Evolutionary conservation across 345 rosid genomes (phyloP).

Genomic region (Eucalyptus cladocalyx): DNA sequence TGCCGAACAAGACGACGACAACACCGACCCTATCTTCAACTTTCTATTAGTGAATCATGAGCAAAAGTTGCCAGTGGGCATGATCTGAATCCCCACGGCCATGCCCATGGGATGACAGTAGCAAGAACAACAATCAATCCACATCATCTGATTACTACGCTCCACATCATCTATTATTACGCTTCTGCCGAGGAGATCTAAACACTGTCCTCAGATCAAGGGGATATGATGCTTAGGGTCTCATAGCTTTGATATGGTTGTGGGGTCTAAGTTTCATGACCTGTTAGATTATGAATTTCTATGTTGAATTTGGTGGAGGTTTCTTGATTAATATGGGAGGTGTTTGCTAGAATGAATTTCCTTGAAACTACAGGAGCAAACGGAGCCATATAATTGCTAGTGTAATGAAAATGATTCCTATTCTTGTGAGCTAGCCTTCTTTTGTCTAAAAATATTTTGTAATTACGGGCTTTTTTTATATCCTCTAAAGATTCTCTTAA

Average conservation of each 20-base stretch:
- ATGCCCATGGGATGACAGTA: no score
- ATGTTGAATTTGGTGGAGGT: background rate
- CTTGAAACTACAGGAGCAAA: background rate
- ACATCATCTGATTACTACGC: background rate
- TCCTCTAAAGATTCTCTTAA: background rate
- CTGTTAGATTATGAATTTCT: no score
- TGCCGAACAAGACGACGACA: background rate
- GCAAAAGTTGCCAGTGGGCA: background rate
- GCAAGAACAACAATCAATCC: background rate
- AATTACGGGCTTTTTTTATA: no score
- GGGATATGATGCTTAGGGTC: background rate
- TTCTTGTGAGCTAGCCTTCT: no score
- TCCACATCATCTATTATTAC: background rate
- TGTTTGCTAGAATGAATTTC: background rate
- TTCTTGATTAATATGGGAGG: background rate
- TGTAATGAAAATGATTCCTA: background rate
- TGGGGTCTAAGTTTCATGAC: background rate
- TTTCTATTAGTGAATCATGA: background rate
- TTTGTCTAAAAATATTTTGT: background rate
- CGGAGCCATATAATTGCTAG: background rate
- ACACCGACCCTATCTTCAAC: background rate
- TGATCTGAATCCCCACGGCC: background rate
- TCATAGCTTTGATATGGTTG: background rate
- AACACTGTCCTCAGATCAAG: background rate
- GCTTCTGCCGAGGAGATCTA: background rate